Evolutionary conservation across 306 rosid species (phyloP).

Genomic region (Cajanus cajan): DNA sequence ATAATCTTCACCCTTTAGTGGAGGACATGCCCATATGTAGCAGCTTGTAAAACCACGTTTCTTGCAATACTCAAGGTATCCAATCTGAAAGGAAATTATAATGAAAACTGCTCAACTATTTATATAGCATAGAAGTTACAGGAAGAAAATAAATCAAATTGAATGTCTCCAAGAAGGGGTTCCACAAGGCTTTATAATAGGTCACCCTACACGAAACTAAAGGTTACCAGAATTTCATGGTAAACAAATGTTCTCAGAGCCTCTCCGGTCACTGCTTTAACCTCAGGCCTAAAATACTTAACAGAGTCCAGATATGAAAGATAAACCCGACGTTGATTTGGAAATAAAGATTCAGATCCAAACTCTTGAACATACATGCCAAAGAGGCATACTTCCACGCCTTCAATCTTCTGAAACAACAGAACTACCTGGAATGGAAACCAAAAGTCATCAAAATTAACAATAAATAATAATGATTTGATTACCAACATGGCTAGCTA

Average conservation of each 20-base stretch:
- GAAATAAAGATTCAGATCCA: constrained; percentile 87
- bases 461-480: neutral
- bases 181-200: neutral
- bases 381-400: constrained; percentile 95
- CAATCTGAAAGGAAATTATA: constrained; percentile 58
- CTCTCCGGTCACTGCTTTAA: constrained; percentile 87
- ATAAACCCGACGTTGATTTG: constrained; percentile 97
- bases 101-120: constrained; percentile 7
- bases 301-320: constrained; percentile 96
- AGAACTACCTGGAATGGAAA: constrained; percentile 64
- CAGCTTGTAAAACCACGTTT: constrained; percentile 93
- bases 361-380: constrained; percentile 99
- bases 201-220: neutral
- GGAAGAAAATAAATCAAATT: neutral
- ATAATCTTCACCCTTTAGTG: constrained; percentile 99
- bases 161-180: constrained; percentile 25
- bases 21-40: constrained; percentile 99
- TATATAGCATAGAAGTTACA: neutral
- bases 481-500: neutral
- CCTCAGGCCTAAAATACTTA: constrained; percentile 95
- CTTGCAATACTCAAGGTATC: constrained; percentile 98
- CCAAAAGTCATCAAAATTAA: neutral
- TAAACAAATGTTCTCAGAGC: constrained; percentile 97
- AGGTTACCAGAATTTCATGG: constrained; percentile 89
- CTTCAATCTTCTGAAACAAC: constrained; percentile 96